Percentiles rank a stretch among this genome's conserved stretches.
These are phyloP conservation scores for Trichosporon sp. DNA, from an alignment of 1,284 basidiomycete species.

Conservation along the genomic window DNA sequence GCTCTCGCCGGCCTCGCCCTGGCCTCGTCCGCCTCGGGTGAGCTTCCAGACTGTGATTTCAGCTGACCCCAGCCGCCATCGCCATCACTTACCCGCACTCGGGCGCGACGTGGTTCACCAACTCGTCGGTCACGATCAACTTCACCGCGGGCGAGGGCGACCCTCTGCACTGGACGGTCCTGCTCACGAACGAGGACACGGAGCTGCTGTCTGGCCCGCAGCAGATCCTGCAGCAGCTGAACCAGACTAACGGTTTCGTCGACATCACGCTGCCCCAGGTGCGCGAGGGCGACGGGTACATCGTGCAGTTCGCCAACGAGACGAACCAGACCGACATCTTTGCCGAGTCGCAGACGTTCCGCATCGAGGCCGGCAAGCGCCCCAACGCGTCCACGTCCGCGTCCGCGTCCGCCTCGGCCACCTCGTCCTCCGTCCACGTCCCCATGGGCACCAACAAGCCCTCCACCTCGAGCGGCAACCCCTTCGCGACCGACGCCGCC, in stretches of 20 bases:
- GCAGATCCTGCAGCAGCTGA: conserved; percentile 37
- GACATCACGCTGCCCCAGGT: conserved; percentile 31
- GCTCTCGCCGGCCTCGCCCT: background rate
- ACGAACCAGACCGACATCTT: conserved; percentile 51
- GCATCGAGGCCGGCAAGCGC: conserved; percentile 35
- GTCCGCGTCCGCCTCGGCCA: background rate
- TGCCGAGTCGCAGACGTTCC: conserved; percentile 52
- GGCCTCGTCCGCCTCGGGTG: background rate
- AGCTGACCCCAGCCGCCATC: conserved; percentile 32
- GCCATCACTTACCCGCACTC: conserved; percentile 36
- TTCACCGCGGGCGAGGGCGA: conserved; percentile 40
- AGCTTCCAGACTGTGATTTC: background rate
- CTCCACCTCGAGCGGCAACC: conserved; percentile 9
- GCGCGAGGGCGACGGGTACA: conserved; percentile 40
- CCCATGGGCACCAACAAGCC: conserved; percentile 17
- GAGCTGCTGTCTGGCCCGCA: conserved; percentile 30
- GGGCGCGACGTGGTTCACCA: conserved; percentile 38
- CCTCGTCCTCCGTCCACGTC: conserved; percentile 1
- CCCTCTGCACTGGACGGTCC: conserved; percentile 37
- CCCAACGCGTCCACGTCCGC: conserved; percentile 12
- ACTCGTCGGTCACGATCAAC: conserved; percentile 44
- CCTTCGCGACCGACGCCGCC: conserved; percentile 14
- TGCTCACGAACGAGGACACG: conserved; percentile 34
- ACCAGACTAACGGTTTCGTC: conserved; percentile 25
- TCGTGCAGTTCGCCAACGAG: conserved; percentile 53